Base-by-base conservation (phyloP, 768 basidiomycete species). In the Tubosaeta brunneosetosa region DNA sequence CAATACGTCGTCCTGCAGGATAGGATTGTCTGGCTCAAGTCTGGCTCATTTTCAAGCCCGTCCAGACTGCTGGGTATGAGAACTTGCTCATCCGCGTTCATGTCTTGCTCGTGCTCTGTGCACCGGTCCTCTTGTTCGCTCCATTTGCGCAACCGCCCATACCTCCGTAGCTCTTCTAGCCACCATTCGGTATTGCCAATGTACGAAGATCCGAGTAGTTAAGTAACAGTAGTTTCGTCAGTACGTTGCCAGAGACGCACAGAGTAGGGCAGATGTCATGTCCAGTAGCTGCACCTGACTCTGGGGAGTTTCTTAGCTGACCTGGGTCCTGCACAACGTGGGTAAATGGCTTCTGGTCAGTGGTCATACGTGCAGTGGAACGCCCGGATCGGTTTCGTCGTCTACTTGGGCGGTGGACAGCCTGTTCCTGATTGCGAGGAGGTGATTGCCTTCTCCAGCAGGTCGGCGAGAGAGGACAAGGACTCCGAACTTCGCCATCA, bases 161-260 rank as follows among this genome's bases (percentile, higher is more conserved):
- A 25, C 3, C 29, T 11, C 31, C 33, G 45, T 3, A 31, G 31
- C 22, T 26, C 36, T 16, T 47, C 25, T 14, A 44, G 43, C 43
- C 49, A 55, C 50, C 54, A 44, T 42, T 32, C 27, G 5, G 11
- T 6, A 16, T 22, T 55, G 13, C 43, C 45, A 44, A 71, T 1
- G 66, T 64, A 27, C 70, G 56, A 4, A 79, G 67, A 53, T 78
- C 74, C 0, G 58, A 40, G 52, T 63, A 59, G 22, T 57, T n/a
- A n/a, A n/a, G n/a, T 69, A 3, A 77, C 62, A 7, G 56, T 44
- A 1, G 62, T 63, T 33, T 58, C 45, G n/a, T 54, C 55, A 12
- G 47, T 43, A 12, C 14, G 5, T 2, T 37, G 8, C 3, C 2
- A 0, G 17, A 42, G 36, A 11, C n/a, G n/a, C 44, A 27, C 6